Percentiles rank a stretch among this genome's conserved stretches.
Conservation (phyloP, 176 grass and related monocot species). For the Elaeis guineensis region DNA sequence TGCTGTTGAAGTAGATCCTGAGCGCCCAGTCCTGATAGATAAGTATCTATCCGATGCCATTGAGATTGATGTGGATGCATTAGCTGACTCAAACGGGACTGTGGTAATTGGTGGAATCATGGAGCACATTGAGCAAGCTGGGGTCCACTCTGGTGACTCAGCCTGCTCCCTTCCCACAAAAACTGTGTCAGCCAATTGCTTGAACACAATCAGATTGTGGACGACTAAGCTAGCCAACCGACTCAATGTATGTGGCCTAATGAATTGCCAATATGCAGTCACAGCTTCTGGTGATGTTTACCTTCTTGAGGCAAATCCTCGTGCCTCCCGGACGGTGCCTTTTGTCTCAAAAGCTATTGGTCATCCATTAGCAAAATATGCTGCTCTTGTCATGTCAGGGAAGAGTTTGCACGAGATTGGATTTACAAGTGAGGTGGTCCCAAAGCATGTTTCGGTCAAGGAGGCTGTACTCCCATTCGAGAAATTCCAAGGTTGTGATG, state of each 20-base stretch:
- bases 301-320: constrained; percentile 85
- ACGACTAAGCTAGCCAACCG: constrained; percentile 69
- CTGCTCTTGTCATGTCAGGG: constrained; percentile 94
- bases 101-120: constrained; percentile 99
- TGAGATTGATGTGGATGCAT: constrained; percentile 96
- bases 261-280: constrained; percentile 99
- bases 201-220: constrained; percentile 79
- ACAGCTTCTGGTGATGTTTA: constrained; percentile 78
- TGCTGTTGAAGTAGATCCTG: constrained; percentile 97
- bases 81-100: constrained; percentile 69
- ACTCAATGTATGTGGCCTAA: constrained; percentile 83
- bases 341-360: constrained; percentile 99
- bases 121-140: constrained; percentile 99
- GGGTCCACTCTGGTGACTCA: constrained; percentile 94
- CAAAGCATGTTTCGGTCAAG: constrained; percentile 93
- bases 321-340: constrained; percentile 88
- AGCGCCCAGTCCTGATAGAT: constrained; percentile 78
- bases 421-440: constrained; percentile 79
- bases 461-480: constrained; percentile 96
- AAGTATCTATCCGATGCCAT: constrained; percentile 88
- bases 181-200: constrained; percentile 59
- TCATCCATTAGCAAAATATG: constrained; percentile 95
- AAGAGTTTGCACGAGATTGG: constrained; percentile 62
- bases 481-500: constrained; percentile 98
- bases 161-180: constrained; percentile 95